Conservation (phyloP, 164 flowering plant species). For the Sedum album region DNA sequence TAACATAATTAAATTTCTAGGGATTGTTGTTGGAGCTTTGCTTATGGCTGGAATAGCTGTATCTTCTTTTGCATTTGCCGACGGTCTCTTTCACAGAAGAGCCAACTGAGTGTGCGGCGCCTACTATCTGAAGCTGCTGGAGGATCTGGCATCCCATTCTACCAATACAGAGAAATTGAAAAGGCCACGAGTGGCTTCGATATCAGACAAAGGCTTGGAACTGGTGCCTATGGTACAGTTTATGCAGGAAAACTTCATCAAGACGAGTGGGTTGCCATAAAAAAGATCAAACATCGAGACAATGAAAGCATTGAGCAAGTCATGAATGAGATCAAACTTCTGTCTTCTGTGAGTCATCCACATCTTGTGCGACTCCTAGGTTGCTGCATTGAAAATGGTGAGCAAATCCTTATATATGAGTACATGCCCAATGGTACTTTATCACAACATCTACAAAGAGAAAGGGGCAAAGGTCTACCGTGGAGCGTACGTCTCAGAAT, state of each 20-base stretch:
- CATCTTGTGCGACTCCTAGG: constrained; percentile 68
- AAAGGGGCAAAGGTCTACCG: constrained; percentile 47
- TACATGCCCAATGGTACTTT: constrained; percentile 69
- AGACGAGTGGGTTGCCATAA: constrained; percentile 54
- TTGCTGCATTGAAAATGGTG: constrained; percentile 59
- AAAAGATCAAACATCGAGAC: constrained; percentile 45
- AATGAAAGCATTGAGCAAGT: constrained; percentile 55
- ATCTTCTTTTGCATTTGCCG: constrained; percentile 27
- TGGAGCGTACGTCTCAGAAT: constrained; percentile 58
- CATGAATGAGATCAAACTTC: constrained; percentile 66
- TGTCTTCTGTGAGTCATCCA: constrained; percentile 64
- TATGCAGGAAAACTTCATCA: constrained; percentile 51
- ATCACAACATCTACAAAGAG: constrained; percentile 55
- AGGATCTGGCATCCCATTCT: constrained; percentile 37
- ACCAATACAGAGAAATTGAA: constrained; percentile 54
- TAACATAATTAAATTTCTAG: constrained; percentile 18
- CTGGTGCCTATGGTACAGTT: constrained; percentile 72
- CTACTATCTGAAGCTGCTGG: constrained; percentile 53
- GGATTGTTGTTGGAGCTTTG: constrained; percentile 38
- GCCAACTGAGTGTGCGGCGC: constrained; percentile 29
- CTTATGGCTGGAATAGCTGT: constrained; percentile 23
- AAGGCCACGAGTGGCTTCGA: constrained; percentile 50
- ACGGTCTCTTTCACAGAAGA: constrained; percentile 26
- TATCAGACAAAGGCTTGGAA: constrained; percentile 53
- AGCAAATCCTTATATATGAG: constrained; percentile 65